phyloP scores from a whole-genome alignment of 2,329 filamentous ascomycete genomes.

The Alternaria atra region DNA sequence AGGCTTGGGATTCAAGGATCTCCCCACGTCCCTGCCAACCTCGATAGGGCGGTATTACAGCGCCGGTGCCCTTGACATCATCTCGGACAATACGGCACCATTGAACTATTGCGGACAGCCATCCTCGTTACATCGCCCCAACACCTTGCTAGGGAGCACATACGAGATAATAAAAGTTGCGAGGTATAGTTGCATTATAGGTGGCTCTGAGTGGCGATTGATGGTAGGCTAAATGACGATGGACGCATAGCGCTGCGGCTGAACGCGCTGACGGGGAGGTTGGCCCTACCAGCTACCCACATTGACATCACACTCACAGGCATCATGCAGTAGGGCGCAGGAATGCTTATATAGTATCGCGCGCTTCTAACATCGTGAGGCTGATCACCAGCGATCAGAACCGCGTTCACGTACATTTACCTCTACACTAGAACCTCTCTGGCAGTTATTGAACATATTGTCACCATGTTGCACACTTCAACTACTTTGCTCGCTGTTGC shows the following conservation, averaged over 20 bases:
- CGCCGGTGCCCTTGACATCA: slow-evolving; percentile 14
- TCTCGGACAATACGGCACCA: slow-evolving; percentile 7
- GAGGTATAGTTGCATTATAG: slow-evolving; percentile 8
- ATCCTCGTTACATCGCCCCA: slow-evolving; percentile 10
- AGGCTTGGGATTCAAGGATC: neutral
- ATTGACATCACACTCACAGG: slow-evolving; percentile 12
- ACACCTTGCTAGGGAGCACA: slow-evolving; percentile 2
- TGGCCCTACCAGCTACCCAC: slow-evolving; percentile 7
- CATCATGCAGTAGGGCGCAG: neutral
- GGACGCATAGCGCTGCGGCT: slow-evolving; percentile 23
- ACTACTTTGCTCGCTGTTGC: slow-evolving; percentile 1
- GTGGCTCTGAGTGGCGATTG: slow-evolving; percentile 4
- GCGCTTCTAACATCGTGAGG: neutral
- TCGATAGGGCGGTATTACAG: neutral
- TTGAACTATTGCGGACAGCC: neutral
- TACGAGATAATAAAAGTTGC: neutral
- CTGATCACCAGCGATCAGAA: neutral
- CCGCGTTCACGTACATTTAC: neutral
- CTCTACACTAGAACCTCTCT: neutral
- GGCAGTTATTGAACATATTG: slow-evolving; percentile 1
- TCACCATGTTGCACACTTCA: slow-evolving; percentile 9
- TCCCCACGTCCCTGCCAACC: neutral
- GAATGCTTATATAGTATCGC: slow-evolving; percentile 8
- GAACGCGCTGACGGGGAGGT: slow-evolving; percentile 17
- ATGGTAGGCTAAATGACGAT: slow-evolving; percentile 10